Conservation (phyloP, 2,329 filamentous ascomycete species). For the Hypoxylon sp. region DNA sequence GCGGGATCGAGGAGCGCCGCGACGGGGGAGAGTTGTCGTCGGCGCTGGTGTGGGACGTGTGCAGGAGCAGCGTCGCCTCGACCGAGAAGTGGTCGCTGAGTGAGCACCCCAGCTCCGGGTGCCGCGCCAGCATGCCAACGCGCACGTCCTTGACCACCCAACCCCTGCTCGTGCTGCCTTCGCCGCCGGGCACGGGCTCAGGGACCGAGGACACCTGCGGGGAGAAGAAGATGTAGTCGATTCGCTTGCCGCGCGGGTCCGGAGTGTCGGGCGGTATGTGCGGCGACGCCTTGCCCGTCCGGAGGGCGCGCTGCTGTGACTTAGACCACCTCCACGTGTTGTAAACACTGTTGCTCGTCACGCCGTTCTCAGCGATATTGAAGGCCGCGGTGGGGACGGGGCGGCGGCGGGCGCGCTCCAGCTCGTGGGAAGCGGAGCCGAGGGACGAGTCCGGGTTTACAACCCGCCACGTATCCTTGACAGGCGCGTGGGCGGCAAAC, state of each 20-base stretch:
- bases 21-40: constrained; percentile 14
- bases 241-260: constrained; percentile 81
- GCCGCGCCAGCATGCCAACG: constrained; percentile 82
- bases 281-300: constrained; percentile 67
- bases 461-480: constrained; percentile 84
- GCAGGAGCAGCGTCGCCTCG: constrained; percentile 74
- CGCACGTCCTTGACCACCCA: constrained; percentile 77
- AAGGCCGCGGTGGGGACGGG: constrained; percentile 78
- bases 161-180: constrained; percentile 42
- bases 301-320: constrained; percentile 71
- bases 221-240: constrained; percentile 93
- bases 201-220: constrained; percentile 50
- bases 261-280: constrained; percentile 68
- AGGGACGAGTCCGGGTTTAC: constrained; percentile 85
- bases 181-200: constrained; percentile 40
- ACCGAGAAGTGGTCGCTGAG: constrained; percentile 96
- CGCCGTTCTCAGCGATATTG: constrained; percentile 82
- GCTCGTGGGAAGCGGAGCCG: constrained; percentile 72
- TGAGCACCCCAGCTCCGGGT: constrained; percentile 82
- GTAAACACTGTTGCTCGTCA: constrained; percentile 82
- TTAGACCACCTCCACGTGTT: constrained; percentile 96
- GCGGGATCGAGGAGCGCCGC: constrained; percentile 18
- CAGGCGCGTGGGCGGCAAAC: constrained; percentile 78
- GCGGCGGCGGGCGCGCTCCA: constrained; percentile 70
- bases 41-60: constrained; percentile 43